Conservation (phyloP, 768 basidiomycete species). For the Strobilomyces confusus region DNA sequence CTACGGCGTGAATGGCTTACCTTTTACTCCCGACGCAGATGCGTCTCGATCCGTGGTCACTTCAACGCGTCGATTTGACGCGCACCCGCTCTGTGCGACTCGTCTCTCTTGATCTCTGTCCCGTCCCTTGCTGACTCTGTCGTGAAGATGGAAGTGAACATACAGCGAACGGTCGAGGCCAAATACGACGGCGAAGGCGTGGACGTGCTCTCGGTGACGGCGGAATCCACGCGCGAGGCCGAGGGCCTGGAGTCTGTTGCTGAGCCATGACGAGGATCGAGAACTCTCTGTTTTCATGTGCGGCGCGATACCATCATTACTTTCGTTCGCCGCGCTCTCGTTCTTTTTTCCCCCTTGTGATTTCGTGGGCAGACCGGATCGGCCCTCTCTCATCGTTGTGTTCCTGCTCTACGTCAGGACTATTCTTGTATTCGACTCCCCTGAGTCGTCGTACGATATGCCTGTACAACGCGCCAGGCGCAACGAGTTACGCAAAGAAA, state of each 20-base stretch:
- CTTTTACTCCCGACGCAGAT: neutral
- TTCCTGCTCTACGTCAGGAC: no score
- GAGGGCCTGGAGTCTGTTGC: neutral
- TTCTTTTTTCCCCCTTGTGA: no score
- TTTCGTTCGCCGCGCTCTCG: no score
- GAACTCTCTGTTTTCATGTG: neutral
- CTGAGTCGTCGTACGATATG: no score
- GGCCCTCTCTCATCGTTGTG: no score
- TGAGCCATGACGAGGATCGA: neutral
- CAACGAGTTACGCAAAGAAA: no score
- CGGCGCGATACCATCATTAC: no score
- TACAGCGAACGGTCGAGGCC: conserved; percentile 15
- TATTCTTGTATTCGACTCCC: no score
- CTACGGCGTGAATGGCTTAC: neutral
- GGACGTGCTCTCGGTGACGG: neutral
- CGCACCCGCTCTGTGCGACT: conserved; percentile 9
- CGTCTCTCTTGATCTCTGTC: neutral
- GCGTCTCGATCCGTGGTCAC: neutral
- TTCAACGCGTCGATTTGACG: neutral
- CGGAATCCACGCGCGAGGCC: neutral
- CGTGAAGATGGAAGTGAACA: conserved; percentile 16
- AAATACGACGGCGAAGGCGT: conserved; percentile 9
- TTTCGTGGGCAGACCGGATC: no score
- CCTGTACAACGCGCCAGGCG: no score
- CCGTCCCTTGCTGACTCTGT: neutral